Conservation (phyloP, 768 basidiomycete genomes). For the Agaricus blazei region DNA sequence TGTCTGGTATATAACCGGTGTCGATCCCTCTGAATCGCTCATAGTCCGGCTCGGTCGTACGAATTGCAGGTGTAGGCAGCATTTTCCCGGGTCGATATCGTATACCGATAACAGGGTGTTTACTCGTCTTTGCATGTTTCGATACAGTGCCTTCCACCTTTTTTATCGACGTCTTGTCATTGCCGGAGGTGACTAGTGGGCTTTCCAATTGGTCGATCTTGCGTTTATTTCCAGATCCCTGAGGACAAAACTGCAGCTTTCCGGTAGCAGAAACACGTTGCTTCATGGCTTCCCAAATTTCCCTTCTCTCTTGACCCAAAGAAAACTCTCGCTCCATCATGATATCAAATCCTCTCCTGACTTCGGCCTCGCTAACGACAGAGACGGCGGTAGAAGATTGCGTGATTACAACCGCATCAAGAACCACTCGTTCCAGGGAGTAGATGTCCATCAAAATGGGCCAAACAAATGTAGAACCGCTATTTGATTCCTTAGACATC, state of each 20-base stretch:
- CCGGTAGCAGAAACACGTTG: background rate
- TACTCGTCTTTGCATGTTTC: conserved; percentile 2
- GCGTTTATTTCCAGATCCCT: background rate
- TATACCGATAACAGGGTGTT: conserved; percentile 1
- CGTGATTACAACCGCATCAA: conserved; percentile 52
- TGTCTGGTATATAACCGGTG: background rate
- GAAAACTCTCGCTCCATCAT: conserved; percentile 6
- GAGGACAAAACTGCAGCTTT: background rate
- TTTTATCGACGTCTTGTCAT: background rate
- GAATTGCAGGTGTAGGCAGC: background rate
- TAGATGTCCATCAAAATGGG: conserved; percentile 53
- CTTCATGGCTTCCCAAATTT: conserved; percentile 7
- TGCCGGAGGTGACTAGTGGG: background rate
- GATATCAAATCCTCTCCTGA: conserved; percentile 7
- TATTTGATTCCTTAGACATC: conserved; percentile 13
- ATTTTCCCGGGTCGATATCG: conserved; percentile 3
- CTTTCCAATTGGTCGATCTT: conserved; percentile 5
- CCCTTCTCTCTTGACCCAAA: conserved; percentile 5
- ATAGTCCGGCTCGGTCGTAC: background rate
- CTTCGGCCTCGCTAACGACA: conserved; percentile 7
- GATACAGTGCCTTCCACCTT: background rate
- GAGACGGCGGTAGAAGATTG: conserved; percentile 9
- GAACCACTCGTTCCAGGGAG: conserved; percentile 54
- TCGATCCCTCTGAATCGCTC: background rate
- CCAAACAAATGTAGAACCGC: conserved; percentile 13